phyloP scores from a whole-genome alignment of 2,329 filamentous ascomycete species.

The Diaporthe velutina region DNA sequence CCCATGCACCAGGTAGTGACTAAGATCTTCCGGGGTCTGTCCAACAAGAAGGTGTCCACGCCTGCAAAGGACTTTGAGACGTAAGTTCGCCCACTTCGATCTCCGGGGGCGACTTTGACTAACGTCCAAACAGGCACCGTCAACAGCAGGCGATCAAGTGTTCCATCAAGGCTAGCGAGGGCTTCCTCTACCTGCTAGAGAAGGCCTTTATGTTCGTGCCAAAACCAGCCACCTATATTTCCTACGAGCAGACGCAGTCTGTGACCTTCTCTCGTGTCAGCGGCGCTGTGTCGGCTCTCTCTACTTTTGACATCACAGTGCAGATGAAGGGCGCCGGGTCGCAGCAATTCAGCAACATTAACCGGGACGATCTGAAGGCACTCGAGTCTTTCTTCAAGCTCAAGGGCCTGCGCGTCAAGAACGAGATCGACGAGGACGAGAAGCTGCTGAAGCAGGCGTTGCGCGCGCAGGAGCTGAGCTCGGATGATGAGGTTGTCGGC shows the following conservation, averaged over 20 bases:
- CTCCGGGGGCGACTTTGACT: conserved; percentile 18
- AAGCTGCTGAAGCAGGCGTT: conserved; percentile 84
- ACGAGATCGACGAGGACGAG: conserved; percentile 97
- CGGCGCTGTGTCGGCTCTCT: conserved; percentile 91
- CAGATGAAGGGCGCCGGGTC: conserved; percentile 91
- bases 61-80: conserved; percentile 95
- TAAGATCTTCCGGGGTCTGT: conserved; percentile 93
- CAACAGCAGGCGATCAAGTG: conserved; percentile 97
- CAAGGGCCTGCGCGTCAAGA: conserved; percentile 96
- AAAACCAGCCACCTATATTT: conserved; percentile 97
- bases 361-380: conserved; percentile 95
- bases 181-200: conserved; percentile 95
- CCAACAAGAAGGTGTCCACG: conserved; percentile 93
- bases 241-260: conserved; percentile 90
- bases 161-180: conserved; percentile 99
- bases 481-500: conserved; percentile 84
- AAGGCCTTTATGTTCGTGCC: conserved; percentile 99
- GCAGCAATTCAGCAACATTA: conserved; percentile 99
- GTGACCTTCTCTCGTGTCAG: conserved; percentile 97
- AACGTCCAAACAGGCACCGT: conserved; percentile 75
- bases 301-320: conserved; percentile 97
- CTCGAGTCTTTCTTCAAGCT: conserved; percentile 98
- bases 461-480: conserved; percentile 85
- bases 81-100: conserved; percentile 53
- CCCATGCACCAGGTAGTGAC: conserved; percentile 94